Base-by-base conservation (phyloP, 2,329 filamentous ascomycete genomes). In the Fusarium staphyleae region DNA sequence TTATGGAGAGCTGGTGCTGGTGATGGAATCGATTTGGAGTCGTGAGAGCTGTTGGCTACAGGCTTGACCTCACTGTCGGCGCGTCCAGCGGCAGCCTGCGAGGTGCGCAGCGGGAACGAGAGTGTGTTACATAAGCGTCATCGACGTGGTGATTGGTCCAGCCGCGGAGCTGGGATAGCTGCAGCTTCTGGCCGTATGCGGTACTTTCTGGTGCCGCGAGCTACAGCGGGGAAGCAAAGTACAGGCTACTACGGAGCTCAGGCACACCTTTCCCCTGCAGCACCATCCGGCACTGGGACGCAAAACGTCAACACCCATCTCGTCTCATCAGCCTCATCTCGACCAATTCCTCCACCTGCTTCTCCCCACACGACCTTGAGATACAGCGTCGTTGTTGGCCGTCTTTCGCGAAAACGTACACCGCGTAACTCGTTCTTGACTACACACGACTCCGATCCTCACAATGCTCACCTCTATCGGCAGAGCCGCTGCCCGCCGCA, bases 391-490 rank as follows among this genome's bases (percentile, higher is more conserved):
- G 36, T 44, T 22, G 30, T 37, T 34, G 18, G 30, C 28, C 24
- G 30, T 22, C 40, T 40, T 33, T 33, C 35, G 33, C 48, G 40
- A 29, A 19, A 14, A 46, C 26, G 19, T 22, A 24, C 10, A 12
- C 19, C 29, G 36, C 33, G 40, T 39, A 33, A 24, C 47, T 26
- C 26, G 41, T 36, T 32, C 26, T 12, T 11, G 6, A 7, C 12
- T 26, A 22, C 18, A 15, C 29, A 24, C 19, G 4, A 41, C 34
- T 34, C 12, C 29, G 29, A 13, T 28, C 15, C 24, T 30, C 53
- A 63, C 53, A 51, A 81, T 81, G 78, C 66, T 80, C 56, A 74
- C 72, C 44, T 69, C 72, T 24, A 66, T 79, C 57, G 72, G 73
- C 57, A 72, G 76, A 58, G 71, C 69, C 46, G 73, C 73, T 47